Percentiles rank a stretch among this genome's conserved stretches.
Conservation (phyloP, 805 yeast species). For the Ogataea populi-albae region DNA sequence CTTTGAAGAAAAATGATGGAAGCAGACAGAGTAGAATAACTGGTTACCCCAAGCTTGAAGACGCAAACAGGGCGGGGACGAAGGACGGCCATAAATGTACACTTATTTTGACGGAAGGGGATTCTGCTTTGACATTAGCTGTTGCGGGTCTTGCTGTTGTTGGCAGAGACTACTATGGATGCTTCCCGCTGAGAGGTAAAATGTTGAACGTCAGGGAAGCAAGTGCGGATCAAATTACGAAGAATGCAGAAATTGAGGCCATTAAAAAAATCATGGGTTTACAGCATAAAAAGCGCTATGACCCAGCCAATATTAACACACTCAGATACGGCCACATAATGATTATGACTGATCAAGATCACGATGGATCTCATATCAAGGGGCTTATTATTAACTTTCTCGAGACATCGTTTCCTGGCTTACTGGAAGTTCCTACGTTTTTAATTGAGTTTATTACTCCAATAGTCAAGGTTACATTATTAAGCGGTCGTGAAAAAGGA, state of each 20-base stretch:
- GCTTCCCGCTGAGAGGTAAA: conserved; percentile 94
- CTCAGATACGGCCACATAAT: conserved; percentile 93
- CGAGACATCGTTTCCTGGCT: conserved; percentile 92
- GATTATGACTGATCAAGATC: conserved; percentile 99
- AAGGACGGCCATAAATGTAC: conserved; percentile 90
- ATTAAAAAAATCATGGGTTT: conserved; percentile 93
- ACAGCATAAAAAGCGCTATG: conserved; percentile 84
- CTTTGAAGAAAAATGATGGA: conserved; percentile 87
- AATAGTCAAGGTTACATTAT: conserved; percentile 83
- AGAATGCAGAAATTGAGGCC: conserved; percentile 92
- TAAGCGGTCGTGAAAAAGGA: conserved; percentile 52
- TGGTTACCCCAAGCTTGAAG: conserved; percentile 85
- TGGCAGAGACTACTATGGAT: conserved; percentile 93
- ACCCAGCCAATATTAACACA: conserved; percentile 56
- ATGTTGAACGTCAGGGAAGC: conserved; percentile 95
- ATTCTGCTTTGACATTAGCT: conserved; percentile 89
- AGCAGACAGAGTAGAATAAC: conserved; percentile 79
- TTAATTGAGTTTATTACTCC: conserved; percentile 94
- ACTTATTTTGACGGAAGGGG: conserved; percentile 92
- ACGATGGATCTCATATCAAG: conserved; percentile 97
- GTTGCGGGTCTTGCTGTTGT: conserved; percentile 92
- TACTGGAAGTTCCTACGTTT: conserved; percentile 86
- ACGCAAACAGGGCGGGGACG: conserved; percentile 96
- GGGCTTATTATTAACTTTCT: conserved; percentile 91
- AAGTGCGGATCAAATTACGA: conserved; percentile 88